phyloP scores from a whole-genome alignment of 306 rosid species.

The Inga leiocalycina region DNA sequence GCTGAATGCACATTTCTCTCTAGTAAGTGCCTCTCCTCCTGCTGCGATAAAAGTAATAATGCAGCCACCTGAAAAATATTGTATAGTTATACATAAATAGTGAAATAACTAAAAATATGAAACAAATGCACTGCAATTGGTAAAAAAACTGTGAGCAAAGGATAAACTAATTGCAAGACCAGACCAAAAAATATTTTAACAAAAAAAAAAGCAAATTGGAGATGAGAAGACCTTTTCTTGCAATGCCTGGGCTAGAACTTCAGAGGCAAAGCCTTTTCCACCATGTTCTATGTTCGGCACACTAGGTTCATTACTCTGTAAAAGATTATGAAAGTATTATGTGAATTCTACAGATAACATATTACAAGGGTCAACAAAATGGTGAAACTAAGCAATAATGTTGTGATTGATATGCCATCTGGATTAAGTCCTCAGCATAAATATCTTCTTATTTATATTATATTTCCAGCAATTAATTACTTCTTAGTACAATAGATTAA shows the following conservation, averaged over 20 bases:
- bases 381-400: conserved; percentile 8
- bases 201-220: not conserved
- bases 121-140: conserved; percentile 22
- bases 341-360: conserved; percentile 31
- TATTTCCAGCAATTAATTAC: conserved; percentile 14
- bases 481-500: not conserved
- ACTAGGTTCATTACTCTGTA: conserved; percentile 48
- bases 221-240: conserved; percentile 75
- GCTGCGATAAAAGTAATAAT: conserved; percentile 86
- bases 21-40: conserved; percentile 87
- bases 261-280: conserved; percentile 55
- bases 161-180: conserved; percentile 17
- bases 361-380: not conserved
- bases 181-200: not conserved
- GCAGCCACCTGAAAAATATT: conserved; percentile 65
- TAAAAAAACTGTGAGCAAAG: conserved; percentile 3
- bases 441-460: conserved; percentile 16
- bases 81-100: conserved; percentile 24
- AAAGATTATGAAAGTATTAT: conserved; percentile 21
- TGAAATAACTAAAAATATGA: conserved; percentile 25
- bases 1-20: conserved; percentile 82
- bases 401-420: not conserved
- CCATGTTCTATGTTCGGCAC: conserved; percentile 39
- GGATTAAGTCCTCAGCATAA: conserved; percentile 19
- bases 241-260: conserved; percentile 79